Evolutionary conservation across 1,284 basidiomycete genomes (phyloP).

Genomic region (Exobasidium cylindrosporum): DNA sequence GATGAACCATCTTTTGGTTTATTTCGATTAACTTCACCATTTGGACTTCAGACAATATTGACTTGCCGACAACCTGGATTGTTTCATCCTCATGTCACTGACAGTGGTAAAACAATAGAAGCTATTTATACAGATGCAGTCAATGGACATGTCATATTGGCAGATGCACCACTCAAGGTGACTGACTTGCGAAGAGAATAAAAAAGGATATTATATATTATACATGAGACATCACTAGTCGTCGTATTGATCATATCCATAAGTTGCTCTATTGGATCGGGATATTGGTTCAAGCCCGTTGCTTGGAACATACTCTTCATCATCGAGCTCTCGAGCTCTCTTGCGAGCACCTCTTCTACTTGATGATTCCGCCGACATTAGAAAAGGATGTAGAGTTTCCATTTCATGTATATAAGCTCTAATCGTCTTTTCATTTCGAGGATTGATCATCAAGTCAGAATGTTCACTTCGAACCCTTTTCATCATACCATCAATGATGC

Average conservation of each 20-base stretch:
- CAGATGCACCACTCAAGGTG: slow-evolving; percentile 6
- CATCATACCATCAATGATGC: slow-evolving; percentile 27
- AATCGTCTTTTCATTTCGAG: slow-evolving; percentile 18
- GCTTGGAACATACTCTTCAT: too few species aligned
- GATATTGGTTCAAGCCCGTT: too few species aligned
- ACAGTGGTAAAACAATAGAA: slow-evolving; percentile 39
- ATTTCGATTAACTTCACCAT: slow-evolving; percentile 80
- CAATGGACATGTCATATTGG: slow-evolving; percentile 17
- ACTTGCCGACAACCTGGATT: slow-evolving; percentile 21
- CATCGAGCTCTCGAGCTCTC: too few species aligned
- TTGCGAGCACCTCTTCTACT: too few species aligned
- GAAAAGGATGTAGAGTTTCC: not conserved
- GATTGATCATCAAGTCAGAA: slow-evolving; percentile 32
- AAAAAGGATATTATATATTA: too few species aligned
- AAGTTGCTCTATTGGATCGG: too few species aligned
- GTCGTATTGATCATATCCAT: too few species aligned
- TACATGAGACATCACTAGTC: too few species aligned
- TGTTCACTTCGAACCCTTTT: slow-evolving; percentile 25
- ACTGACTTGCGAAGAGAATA: slow-evolving; percentile 5
- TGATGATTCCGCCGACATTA: too few species aligned
- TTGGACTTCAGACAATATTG: slow-evolving; percentile 63
- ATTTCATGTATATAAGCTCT: slow-evolving; percentile 21
- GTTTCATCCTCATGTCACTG: slow-evolving; percentile 58
- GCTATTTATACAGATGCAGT: slow-evolving; percentile 28
- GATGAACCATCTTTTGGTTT: slow-evolving; percentile 76